Percentiles rank a stretch among this genome's conserved stretches.
These are phyloP conservation scores for Triadica sebifera DNA, from an alignment of 345 rosid genomes.

Conservation along the genomic window DNA sequence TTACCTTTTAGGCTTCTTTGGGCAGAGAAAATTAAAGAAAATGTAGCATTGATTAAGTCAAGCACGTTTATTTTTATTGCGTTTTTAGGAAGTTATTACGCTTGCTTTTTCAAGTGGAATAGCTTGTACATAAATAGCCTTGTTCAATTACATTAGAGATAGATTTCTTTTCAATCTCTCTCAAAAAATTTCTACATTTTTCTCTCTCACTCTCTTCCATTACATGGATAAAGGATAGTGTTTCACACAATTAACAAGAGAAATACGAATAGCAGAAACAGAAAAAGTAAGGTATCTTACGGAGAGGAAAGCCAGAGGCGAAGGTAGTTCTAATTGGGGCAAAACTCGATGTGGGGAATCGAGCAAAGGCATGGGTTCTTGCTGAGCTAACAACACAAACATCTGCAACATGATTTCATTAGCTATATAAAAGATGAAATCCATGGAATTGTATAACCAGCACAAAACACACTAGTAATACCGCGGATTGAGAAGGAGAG, in stretches of 20 bases:
- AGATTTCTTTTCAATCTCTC: no score
- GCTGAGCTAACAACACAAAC: slow-evolving; percentile 28
- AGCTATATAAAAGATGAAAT: neutral
- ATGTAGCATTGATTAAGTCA: no score
- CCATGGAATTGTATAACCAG: neutral
- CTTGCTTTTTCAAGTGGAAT: no score
- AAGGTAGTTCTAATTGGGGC: slow-evolving; percentile 39
- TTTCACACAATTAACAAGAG: neutral
- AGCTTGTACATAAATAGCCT: no score
- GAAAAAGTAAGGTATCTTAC: slow-evolving; percentile 28
- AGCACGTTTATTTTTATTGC: no score
- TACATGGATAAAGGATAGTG: neutral
- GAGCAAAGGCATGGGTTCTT: slow-evolving; percentile 22
- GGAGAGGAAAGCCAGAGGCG: slow-evolving; percentile 61
- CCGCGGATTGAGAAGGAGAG: slow-evolving; percentile 49
- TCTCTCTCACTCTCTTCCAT: no score
- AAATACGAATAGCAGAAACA: neutral
- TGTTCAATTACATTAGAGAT: no score
- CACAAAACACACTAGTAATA: slow-evolving; percentile 8
- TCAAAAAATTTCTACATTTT: no score
- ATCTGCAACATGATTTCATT: slow-evolving; percentile 33
- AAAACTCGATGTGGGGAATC: slow-evolving; percentile 35
- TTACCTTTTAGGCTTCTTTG: no score
- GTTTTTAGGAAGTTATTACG: no score
- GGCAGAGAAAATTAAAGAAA: no score